phyloP scores from a whole-genome alignment of 495 filamentous ascomycete genomes.

The Daldinia decipiens region DNA sequence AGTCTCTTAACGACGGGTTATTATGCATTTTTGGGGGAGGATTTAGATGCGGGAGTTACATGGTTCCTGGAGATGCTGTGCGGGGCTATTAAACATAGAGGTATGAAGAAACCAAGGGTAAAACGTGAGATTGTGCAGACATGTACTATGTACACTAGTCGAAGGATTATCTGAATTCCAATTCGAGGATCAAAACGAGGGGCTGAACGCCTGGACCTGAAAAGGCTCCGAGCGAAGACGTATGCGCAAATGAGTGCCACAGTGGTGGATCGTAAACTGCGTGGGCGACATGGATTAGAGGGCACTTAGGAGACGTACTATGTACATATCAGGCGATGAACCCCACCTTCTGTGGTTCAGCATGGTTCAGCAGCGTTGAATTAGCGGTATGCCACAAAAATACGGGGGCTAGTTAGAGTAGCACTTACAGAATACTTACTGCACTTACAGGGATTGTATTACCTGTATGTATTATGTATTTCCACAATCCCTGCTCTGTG shows the following conservation, averaged over 20 bases:
- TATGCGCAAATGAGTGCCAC: conserved; percentile 30
- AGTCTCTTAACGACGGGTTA: conserved; percentile 14
- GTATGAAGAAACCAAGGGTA: conserved; percentile 16
- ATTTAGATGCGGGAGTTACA: conserved; percentile 25
- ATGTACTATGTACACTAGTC: conserved; percentile 3
- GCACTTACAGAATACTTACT: not conserved
- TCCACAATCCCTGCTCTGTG: conserved; percentile 1
- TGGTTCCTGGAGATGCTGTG: conserved; percentile 33
- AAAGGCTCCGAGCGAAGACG: not conserved
- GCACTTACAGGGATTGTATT: not conserved
- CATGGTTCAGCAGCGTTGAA: conserved; percentile 8
- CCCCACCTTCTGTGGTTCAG: conserved; percentile 29
- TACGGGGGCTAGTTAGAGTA: not conserved
- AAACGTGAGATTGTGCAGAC: conserved; percentile 36
- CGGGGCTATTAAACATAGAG: conserved; percentile 17
- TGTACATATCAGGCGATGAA: conserved; percentile 21
- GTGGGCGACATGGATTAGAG: conserved; percentile 1
- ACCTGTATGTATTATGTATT: not conserved
- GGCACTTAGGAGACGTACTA: not conserved
- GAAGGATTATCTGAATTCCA: conserved; percentile 41
- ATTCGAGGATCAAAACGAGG: conserved; percentile 30
- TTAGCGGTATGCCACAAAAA: conserved; percentile 4
- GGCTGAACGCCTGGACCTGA: conserved; percentile 29
- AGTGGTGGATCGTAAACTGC: conserved; percentile 5
- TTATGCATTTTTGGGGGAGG: conserved; percentile 29